phyloP scores from a whole-genome alignment of 352 stramenopile species.

The Blastocystis sp. region DNA sequence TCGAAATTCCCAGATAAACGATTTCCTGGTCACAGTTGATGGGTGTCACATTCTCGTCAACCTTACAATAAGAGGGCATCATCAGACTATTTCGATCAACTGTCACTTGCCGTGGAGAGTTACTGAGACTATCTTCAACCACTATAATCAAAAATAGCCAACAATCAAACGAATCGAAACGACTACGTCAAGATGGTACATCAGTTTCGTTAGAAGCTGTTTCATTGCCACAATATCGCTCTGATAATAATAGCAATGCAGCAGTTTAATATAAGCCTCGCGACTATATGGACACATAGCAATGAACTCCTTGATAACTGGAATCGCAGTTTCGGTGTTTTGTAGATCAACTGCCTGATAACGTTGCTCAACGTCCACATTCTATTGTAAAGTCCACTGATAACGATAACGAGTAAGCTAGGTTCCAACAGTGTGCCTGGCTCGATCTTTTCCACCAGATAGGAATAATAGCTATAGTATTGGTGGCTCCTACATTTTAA shows the following conservation, averaged over 20 bases:
- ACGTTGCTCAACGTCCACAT: neutral
- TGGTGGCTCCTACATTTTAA: neutral
- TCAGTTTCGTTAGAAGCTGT: conserved; percentile 1
- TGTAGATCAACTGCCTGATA: neutral
- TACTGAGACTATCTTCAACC: neutral
- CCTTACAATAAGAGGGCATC: neutral
- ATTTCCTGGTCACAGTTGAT: conserved; percentile 3
- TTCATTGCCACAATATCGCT: neutral
- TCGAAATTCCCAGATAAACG: neutral
- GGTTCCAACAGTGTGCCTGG: neutral
- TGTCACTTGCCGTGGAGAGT: neutral
- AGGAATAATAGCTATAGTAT: conserved; percentile 1
- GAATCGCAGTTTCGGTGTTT: neutral
- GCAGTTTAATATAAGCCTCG: conserved; percentile 6
- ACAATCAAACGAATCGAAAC: neutral
- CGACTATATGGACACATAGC: conserved; percentile 37
- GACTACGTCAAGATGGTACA: neutral
- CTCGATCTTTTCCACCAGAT: neutral
- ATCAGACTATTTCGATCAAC: neutral
- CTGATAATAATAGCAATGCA: conserved; percentile 2
- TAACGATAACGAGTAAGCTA: neutral
- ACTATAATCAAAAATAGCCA: neutral
- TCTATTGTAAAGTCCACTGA: neutral
- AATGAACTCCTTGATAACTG: neutral
- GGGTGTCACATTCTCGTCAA: neutral